Evolutionary conservation across 352 stramenopile genomes (phyloP).

Genomic region (Pythium apleroticum): DNA sequence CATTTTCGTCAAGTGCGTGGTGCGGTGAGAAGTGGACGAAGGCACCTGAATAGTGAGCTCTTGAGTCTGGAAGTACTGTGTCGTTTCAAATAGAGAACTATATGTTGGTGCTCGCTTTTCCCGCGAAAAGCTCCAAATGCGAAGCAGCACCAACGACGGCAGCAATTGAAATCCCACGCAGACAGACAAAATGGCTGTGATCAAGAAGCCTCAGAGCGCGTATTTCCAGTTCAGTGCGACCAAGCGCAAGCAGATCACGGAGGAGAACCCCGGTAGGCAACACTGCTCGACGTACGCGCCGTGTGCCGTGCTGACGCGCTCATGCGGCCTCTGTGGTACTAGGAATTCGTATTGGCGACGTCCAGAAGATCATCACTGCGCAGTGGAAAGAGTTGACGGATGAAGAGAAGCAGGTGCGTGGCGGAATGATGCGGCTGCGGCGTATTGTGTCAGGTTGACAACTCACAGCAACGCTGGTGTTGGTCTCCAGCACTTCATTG

Average conservation of each 20-base stretch:
- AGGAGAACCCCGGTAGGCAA: constrained; percentile 57
- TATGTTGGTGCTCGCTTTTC: constrained; percentile 7
- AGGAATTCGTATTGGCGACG: constrained; percentile 61
- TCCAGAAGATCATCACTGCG: constrained; percentile 90
- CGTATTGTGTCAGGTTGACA: background rate
- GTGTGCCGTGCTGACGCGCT: no score
- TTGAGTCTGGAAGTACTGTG: constrained; percentile 1
- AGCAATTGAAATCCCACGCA: background rate
- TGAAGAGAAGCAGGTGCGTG: constrained; percentile 77
- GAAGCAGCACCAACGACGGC: background rate
- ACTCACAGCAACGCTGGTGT: background rate
- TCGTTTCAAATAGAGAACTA: background rate
- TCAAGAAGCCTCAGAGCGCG: constrained; percentile 87
- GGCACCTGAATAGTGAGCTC: constrained; percentile 14
- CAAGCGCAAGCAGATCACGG: constrained; percentile 60
- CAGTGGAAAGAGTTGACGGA: constrained; percentile 87
- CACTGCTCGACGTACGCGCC: no score
- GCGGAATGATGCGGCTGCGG: background rate
- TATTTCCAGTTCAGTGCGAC: constrained; percentile 87
- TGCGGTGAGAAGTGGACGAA: constrained; percentile 1
- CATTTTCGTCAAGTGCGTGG: constrained; percentile 31
- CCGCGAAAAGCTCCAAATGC: constrained; percentile 14
- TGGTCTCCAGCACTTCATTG: constrained; percentile 59
- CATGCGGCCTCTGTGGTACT: no score
- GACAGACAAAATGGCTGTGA: constrained; percentile 36